Evolutionary conservation across 345 rosid species (phyloP).

Genomic region (Mercurialis annua): DNA sequence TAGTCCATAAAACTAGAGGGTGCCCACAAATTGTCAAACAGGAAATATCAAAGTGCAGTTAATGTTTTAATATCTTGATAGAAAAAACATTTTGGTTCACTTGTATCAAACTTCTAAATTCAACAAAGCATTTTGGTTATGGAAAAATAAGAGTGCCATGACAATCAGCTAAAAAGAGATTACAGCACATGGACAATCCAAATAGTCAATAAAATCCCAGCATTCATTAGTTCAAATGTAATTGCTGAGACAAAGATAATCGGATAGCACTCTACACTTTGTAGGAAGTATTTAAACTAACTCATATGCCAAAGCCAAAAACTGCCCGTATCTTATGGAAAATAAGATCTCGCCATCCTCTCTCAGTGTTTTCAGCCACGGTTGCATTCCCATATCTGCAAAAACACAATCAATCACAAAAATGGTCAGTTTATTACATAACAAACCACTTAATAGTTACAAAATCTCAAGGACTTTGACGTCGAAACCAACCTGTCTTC

Average conservation of each 20-base stretch:
- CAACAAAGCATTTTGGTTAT: conserved; percentile 10
- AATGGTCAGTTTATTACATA: background rate
- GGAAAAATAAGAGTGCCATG: background rate
- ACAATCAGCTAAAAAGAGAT: background rate
- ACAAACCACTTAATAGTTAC: background rate
- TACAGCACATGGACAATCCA: background rate
- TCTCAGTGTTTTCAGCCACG: conserved; percentile 90
- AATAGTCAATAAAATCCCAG: conserved; percentile 8
- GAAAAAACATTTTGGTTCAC: background rate
- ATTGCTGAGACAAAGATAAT: conserved; percentile 2
- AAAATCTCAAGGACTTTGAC: background rate
- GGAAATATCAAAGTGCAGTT: background rate
- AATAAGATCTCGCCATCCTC: conserved; percentile 94
- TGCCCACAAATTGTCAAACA: no score
- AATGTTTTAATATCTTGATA: background rate
- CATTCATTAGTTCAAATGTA: conserved; percentile 14
- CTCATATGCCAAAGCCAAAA: conserved; percentile 67
- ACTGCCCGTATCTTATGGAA: conserved; percentile 85
- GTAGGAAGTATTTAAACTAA: background rate
- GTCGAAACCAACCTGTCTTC: conserved; percentile 70
- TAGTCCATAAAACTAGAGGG: no score
- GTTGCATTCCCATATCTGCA: conserved; percentile 93
- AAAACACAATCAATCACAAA: background rate
- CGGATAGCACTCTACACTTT: background rate
- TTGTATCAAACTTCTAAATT: background rate